These are phyloP conservation scores for Marchantia polymorpha DNA, from an alignment of 225 moss, liverwort and hornwort genomes.

Conservation along the genomic window DNA sequence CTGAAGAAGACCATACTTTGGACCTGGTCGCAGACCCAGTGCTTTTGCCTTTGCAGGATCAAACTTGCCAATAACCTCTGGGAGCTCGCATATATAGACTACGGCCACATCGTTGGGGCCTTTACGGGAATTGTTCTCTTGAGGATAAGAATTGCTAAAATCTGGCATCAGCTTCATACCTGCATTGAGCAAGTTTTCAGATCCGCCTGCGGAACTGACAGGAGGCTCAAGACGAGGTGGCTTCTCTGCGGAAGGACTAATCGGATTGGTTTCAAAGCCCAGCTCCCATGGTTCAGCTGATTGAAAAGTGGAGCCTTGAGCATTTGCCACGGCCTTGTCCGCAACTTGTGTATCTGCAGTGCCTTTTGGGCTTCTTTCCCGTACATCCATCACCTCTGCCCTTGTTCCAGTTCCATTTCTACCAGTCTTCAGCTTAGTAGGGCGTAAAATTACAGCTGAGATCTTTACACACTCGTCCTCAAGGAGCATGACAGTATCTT, in stretches of 20 bases:
- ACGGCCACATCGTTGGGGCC: constrained; percentile 58
- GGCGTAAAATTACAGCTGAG: constrained; percentile 67
- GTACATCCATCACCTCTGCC: neutral
- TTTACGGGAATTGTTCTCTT: constrained; percentile 6
- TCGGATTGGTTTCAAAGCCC: constrained; percentile 39
- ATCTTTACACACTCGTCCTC: constrained; percentile 93
- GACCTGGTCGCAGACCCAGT: constrained; percentile 65
- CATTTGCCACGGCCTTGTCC: neutral
- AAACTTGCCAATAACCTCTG: constrained; percentile 91
- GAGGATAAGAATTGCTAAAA: neutral
- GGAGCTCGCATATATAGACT: constrained; percentile 86
- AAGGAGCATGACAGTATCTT: constrained; percentile 55
- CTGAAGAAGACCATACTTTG: constrained; percentile 88
- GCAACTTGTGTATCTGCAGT: neutral
- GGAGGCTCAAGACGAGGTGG: constrained; percentile 50
- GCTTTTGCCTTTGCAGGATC: constrained; percentile 74
- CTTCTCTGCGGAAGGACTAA: constrained; percentile 39
- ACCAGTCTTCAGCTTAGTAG: neutral
- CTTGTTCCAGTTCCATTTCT: neutral
- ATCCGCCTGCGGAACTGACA: neutral
- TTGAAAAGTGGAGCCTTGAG: constrained; percentile 27
- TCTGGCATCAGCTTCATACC: neutral
- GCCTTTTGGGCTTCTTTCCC: neutral
- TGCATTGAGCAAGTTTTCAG: neutral
- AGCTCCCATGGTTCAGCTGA: constrained; percentile 39